Base-by-base conservation (phyloP, 805 yeast genomes). In the Monosporozyma aerobia region DNA sequence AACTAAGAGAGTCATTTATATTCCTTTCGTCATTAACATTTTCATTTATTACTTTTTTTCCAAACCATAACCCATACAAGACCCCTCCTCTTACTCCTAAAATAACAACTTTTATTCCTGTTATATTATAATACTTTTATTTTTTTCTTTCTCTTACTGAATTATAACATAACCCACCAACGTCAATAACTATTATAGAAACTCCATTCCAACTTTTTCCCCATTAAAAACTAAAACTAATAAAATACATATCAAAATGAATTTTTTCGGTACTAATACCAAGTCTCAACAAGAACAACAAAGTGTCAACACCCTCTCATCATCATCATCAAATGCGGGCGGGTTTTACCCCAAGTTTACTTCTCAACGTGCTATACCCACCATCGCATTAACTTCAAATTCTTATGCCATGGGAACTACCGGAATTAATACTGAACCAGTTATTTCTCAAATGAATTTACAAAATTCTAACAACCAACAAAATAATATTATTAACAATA, bases 361-460 rank as follows among this genome's bases (percentile, higher is more conserved):
- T 5, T 56, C 63, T 72, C 79, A 56, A 73, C 73, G 79, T 1
- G 73, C 81, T 0, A 73, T 81, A 5, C 87, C 90, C 19, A 83
- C 92, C 2, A 84, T 87, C 2, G 90, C 90, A 0, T 68, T 85
- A 9, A 75, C 82, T 48, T 78, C 79, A 55, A 77, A 76, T 53
- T 77, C 84, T 2, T 76, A 81, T 67, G 90, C 80, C 1, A 78
- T 82, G 67, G 90, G 90, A 2, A 83, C 89, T 5, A 83, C 85
- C 1, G 74, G 78, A 9, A 71, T 70, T 47, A 65, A 73, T 2
- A 69, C 63, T 3, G 73, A 60, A 59, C 63, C 62, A 64, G 75
- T 66, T 8, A 53, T 69, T 37, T 57, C 68, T 5, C 71, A 63
- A 51, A 73, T 70, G 56, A 61, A 61, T 52, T 27, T 23, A 16